Evolutionary conservation across 2,329 filamentous ascomycete genomes (phyloP).

Genomic region (Phoma sp.): DNA sequence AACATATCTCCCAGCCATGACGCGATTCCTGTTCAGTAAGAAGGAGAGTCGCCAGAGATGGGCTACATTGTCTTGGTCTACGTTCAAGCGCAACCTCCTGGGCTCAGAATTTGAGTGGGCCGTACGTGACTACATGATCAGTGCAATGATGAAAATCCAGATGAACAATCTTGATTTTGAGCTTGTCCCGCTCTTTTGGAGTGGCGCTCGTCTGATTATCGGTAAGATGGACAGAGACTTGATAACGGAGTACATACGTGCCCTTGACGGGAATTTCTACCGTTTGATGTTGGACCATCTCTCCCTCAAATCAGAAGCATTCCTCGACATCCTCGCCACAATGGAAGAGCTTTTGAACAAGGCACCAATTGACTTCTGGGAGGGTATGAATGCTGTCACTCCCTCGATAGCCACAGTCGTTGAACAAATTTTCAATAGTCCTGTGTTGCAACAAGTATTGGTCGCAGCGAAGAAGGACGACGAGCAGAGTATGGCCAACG

Average conservation of each 20-base stretch:
- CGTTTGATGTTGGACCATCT: conserved; percentile 69
- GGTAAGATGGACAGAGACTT: conserved; percentile 73
- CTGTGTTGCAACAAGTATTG: conserved; percentile 67
- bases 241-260: conserved; percentile 78
- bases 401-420: conserved; percentile 79
- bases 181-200: conserved; percentile 77
- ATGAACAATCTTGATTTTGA: conserved; percentile 58
- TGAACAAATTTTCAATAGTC: conserved; percentile 81
- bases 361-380: conserved; percentile 83
- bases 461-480: conserved; percentile 50
- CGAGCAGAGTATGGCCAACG: conserved; percentile 62
- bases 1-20: conserved; percentile 79
- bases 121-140: conserved; percentile 73
- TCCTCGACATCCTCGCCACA: conserved; percentile 72
- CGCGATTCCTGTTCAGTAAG: conserved; percentile 80
- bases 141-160: conserved; percentile 68
- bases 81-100: conserved; percentile 67
- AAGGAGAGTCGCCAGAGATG: conserved; percentile 69
- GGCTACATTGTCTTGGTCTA: conserved; percentile 72
- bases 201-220: conserved; percentile 76
- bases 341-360: conserved; percentile 75
- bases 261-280: conserved; percentile 74
- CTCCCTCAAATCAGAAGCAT: conserved; percentile 55
- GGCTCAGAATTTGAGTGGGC: conserved; percentile 85
- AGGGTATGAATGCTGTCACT: conserved; percentile 80